phyloP scores from a whole-genome alignment of 345 rosid species.

The Carallia pectinifolia region DNA sequence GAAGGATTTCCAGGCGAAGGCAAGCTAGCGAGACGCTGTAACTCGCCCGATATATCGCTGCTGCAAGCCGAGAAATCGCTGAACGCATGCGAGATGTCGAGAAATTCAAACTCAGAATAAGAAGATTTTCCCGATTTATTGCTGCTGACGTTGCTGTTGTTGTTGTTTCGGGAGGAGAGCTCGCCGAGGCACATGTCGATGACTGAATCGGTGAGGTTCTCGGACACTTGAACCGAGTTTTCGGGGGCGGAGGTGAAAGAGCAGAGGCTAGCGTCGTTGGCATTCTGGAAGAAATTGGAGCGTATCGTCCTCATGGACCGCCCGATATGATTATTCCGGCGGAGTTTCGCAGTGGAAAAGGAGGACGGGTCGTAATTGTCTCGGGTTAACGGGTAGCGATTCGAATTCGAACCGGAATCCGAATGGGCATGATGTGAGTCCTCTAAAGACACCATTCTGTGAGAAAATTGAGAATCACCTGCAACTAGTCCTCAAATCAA shows the following conservation, averaged over 20 bases:
- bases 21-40: conserved; percentile 77
- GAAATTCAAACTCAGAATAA: conserved; percentile 43
- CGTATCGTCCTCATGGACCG: conserved; percentile 94
- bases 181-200: conserved; percentile 89
- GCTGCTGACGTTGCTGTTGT: background rate
- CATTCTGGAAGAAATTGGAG: conserved; percentile 54
- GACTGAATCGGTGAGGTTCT: conserved; percentile 74
- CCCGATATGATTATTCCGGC: conserved; percentile 47
- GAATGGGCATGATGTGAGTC: conserved; percentile 46
- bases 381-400: conserved; percentile 58
- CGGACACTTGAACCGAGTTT: conserved; percentile 56
- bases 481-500: background rate
- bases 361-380: conserved; percentile 33
- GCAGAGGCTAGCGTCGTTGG: conserved; percentile 26
- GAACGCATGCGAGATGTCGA: conserved; percentile 75
- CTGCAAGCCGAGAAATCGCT: conserved; percentile 82
- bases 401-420: conserved; percentile 33
- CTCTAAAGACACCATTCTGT: conserved; percentile 64
- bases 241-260: conserved; percentile 45
- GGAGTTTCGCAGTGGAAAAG: conserved; percentile 39
- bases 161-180: conserved; percentile 39
- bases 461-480: background rate
- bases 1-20: conserved; percentile 43
- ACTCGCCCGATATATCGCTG: conserved; percentile 93
- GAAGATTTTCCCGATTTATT: conserved; percentile 37